phyloP scores from a whole-genome alignment of 75 land plant species.

The Ceratopteris richardii region DNA sequence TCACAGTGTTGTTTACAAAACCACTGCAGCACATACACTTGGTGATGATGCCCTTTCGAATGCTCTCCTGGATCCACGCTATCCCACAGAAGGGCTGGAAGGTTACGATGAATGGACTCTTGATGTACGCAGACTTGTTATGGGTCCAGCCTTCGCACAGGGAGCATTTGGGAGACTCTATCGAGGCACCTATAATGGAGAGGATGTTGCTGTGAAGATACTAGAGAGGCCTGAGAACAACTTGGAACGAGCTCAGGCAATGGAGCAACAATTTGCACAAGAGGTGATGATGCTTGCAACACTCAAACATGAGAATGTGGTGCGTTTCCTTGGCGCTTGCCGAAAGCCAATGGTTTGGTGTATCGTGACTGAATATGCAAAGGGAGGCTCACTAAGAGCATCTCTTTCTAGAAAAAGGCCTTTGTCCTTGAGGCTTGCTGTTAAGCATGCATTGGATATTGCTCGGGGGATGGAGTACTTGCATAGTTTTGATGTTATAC shows the following conservation, averaged over 20 bases:
- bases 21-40: slow-evolving; percentile 9
- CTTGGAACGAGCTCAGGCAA: slow-evolving; percentile 19
- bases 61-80: slow-evolving; percentile 40
- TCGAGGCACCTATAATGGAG: slow-evolving; percentile 47
- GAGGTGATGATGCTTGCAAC: slow-evolving; percentile 55
- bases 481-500: slow-evolving; percentile 43
- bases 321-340: slow-evolving; percentile 54
- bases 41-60: slow-evolving; percentile 36
- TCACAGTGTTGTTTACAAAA: slow-evolving; percentile 28
- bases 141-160: slow-evolving; percentile 54
- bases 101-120: slow-evolving; percentile 51
- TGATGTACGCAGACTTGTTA: slow-evolving; percentile 33
- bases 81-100: slow-evolving; percentile 34
- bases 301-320: slow-evolving; percentile 48
- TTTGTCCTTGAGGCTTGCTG: slow-evolving; percentile 43
- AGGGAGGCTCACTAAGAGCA: slow-evolving; percentile 47
- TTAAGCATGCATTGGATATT: slow-evolving; percentile 50
- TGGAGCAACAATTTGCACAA: slow-evolving; percentile 55
- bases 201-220: slow-evolving; percentile 56
- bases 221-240: slow-evolving; percentile 50
- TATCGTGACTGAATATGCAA: slow-evolving; percentile 62
- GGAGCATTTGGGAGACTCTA: slow-evolving; percentile 59
- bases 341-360: slow-evolving; percentile 57
- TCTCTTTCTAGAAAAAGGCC: slow-evolving; percentile 35
- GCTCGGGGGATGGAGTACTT: slow-evolving; percentile 60